Evolutionary conservation across 306 rosid species (phyloP).

Genomic region (Prunus armeniaca): DNA sequence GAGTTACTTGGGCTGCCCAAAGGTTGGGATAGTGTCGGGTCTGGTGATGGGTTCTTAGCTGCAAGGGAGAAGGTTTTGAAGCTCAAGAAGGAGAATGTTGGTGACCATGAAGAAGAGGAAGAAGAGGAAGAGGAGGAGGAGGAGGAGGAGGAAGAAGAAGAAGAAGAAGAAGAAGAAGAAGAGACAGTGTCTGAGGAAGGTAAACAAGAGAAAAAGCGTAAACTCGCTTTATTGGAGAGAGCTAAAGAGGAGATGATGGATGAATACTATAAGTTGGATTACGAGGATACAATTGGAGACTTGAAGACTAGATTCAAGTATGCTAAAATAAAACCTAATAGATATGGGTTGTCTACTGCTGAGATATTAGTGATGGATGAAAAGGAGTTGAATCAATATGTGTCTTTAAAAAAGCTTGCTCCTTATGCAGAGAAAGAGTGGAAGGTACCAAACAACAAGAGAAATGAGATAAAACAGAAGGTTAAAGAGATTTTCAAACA

Average conservation of each 20-base stretch:
- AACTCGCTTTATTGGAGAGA: conserved; percentile 72
- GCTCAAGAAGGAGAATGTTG: conserved; percentile 40
- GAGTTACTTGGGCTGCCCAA: conserved; percentile 77
- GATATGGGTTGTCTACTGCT: conserved; percentile 56
- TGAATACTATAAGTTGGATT: conserved; percentile 82
- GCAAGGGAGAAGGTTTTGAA: conserved; percentile 57
- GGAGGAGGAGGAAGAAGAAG: conserved; percentile 24
- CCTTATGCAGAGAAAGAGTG: conserved; percentile 73
- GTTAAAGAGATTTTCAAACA: conserved; percentile 47
- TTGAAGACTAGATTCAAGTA: conserved; percentile 90
- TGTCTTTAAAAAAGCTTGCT: conserved; percentile 82
- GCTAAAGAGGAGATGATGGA: conserved; percentile 86
- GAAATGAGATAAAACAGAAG: conserved; percentile 57
- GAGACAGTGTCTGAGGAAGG: conserved; percentile 40
- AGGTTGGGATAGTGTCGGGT: conserved; percentile 58
- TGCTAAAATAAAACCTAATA: conserved; percentile 64
- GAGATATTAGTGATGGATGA: conserved; percentile 70
- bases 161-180: conserved; percentile 21
- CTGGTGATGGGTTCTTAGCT: conserved; percentile 64
- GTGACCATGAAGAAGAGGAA: conserved; percentile 22
- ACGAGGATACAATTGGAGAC: conserved; percentile 86
- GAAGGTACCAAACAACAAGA: conserved; percentile 66
- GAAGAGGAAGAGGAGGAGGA: conserved; percentile 21
- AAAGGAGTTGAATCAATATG: conserved; percentile 71
- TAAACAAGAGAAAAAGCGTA: conserved; percentile 65